A percentile compares a stretch with the other conserved stretches of the same genome.
phyloP scores from a whole-genome alignment of 139 green algal species.

The Picochlorum sp. region DNA sequence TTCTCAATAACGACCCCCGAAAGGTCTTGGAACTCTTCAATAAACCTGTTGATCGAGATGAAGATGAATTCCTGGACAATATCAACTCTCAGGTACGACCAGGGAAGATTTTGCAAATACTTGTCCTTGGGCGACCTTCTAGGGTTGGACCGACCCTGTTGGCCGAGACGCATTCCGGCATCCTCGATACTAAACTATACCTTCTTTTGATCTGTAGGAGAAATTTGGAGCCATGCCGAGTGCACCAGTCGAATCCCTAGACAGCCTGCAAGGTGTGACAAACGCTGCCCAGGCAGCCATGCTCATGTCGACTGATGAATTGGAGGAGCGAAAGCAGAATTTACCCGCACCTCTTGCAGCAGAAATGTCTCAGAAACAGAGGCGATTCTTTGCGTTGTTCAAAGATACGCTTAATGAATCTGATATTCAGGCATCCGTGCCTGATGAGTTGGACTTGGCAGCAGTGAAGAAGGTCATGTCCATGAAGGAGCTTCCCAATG shows the following conservation, averaged over 20 bases:
- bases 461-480: not conserved
- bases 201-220: no score
- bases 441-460: not conserved
- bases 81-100: slow-evolving; percentile 3
- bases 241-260: no score
- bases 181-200: no score
- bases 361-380: slow-evolving; percentile 10
- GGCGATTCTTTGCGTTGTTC: slow-evolving; percentile 8
- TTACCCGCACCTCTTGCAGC: not conserved
- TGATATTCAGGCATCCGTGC: slow-evolving; percentile 7
- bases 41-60: slow-evolving; percentile 8
- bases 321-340: not conserved
- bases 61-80: slow-evolving; percentile 8
- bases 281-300: not conserved
- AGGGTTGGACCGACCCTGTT: no score
- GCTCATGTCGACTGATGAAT: slow-evolving; percentile 1
- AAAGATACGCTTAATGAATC: not conserved
- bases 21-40: slow-evolving; percentile 11
- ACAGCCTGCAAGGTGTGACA: not conserved
- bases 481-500: not conserved
- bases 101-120: not conserved
- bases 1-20: slow-evolving; percentile 13
- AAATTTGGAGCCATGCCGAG: no score
- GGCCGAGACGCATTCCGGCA: no score
- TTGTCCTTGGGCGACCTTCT: not conserved